Evolutionary conservation across 805 yeast species (phyloP), one percentile per base, ranked within the genome.

Genomic region (Diddensiella santjacobensis): DNA sequence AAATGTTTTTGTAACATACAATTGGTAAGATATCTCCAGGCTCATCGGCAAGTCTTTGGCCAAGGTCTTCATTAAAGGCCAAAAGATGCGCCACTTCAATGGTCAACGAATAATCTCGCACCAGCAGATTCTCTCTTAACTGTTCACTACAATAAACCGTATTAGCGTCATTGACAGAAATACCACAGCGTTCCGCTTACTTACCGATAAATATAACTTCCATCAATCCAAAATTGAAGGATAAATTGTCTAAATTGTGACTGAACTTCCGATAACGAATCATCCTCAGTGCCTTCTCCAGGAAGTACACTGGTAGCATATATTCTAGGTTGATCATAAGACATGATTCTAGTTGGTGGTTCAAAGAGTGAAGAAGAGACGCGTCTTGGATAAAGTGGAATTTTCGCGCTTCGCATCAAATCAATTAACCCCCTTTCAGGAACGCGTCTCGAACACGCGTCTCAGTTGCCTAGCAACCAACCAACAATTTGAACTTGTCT

Each of bases 41-140:
- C 60, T 86, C 90, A 59, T 89, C 96, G 49, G 81, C 68, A 53
- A 93, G 72, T 55, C 80, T 80, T 65, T 89, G 91, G 63, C 88
- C 90, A 45, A 93, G 73, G 57, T 87, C 95, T 61, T 88, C 98
- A 61, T 88, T 87, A 70, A 80, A 93, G 5, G 88, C 83, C 48
- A 91, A 84, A 49, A 93, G 70, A 62, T 93, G 96, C 47, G 84
- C 95, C 42, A 87, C 75, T 55, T 86, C 81, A 8, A 93, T 95
- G 2, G 79, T 77, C 44, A 93, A 67, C 36, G 75, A 77, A 67
- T 80, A 90, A 59, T 83, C 80, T 48, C 83, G 83, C 54, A 87
- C 83, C 44, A 91, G 72, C 41, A 95, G 71, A 66, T 90, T 88
- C 60, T 88, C 96, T 57, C 96, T 75, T 47, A 93, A 73, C 64